These are phyloP conservation scores for Alnus glutinosa DNA, from an alignment of 306 rosid species.

Conservation along the genomic window DNA sequence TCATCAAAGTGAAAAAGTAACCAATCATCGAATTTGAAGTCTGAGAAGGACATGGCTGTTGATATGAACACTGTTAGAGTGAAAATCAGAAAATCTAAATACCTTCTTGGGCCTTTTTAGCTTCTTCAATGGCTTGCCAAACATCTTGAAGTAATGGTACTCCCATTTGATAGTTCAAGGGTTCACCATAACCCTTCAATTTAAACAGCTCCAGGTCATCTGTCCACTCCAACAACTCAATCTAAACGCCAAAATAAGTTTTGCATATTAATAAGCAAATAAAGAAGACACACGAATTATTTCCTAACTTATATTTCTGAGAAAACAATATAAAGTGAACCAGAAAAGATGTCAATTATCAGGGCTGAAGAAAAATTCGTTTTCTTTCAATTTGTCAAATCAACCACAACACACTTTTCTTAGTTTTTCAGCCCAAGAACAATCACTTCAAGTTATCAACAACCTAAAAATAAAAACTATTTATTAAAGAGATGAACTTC, in stretches of 20 bases:
- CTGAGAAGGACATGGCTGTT: neutral
- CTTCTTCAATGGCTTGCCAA: neutral
- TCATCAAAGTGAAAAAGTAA: neutral
- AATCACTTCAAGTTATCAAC: neutral
- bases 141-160: constrained; percentile 1
- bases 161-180: constrained; percentile 11
- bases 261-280: neutral
- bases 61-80: neutral
- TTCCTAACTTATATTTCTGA: neutral
- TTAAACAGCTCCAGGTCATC: constrained; percentile 12
- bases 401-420: neutral
- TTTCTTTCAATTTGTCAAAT: neutral
- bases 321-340: neutral
- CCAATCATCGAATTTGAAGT: neutral
- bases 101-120: constrained; percentile 15
- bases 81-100: neutral
- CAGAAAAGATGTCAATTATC: neutral
- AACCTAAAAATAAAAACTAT: neutral
- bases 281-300: neutral
- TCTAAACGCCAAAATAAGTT: neutral
- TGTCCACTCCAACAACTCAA: constrained; percentile 11
- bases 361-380: neutral
- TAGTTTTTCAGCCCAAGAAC: neutral
- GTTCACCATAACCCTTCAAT: constrained; percentile 8
- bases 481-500: neutral